These are phyloP conservation scores for Saturnispora ahearnii DNA, from an alignment of 805 yeast genomes.

Conservation along the genomic window DNA sequence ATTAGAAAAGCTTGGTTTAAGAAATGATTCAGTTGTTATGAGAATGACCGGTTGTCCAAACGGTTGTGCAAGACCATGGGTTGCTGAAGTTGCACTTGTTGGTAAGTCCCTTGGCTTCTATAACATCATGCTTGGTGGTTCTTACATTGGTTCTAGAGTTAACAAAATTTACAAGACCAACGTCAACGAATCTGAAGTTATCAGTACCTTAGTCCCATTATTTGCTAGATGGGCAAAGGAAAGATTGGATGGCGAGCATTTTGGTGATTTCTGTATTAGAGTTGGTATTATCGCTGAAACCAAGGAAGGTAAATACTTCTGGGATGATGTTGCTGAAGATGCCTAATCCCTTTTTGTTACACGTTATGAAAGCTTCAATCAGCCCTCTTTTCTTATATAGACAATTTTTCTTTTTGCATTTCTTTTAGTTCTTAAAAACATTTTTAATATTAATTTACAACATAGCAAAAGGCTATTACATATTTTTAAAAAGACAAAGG, in stretches of 20 bases:
- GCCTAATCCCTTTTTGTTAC: neutral
- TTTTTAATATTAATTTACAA: neutral
- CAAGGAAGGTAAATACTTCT: constrained; percentile 85
- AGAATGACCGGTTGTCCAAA: constrained; percentile 99
- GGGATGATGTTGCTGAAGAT: constrained; percentile 84
- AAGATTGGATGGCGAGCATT: constrained; percentile 84
- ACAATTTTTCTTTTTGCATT: neutral
- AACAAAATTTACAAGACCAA: constrained; percentile 85
- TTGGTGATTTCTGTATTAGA: constrained; percentile 89
- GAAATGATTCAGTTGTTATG: constrained; percentile 92
- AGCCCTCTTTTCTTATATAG: constrained; percentile 9
- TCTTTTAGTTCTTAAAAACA: neutral
- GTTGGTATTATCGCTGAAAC: constrained; percentile 84
- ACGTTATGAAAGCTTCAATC: neutral
- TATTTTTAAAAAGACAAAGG: neutral
- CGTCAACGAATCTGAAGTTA: constrained; percentile 81
- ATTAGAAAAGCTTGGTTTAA: constrained; percentile 83
- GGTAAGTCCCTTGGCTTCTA: constrained; percentile 94
- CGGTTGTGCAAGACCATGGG: constrained; percentile 98
- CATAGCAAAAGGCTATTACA: neutral
- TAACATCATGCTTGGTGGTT: constrained; percentile 93
- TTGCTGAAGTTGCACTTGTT: constrained; percentile 90
- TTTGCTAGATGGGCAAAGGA: constrained; percentile 93
- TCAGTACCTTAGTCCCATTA: constrained; percentile 68
- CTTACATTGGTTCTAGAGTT: constrained; percentile 85